These are phyloP conservation scores for California macrophylla DNA, from an alignment of 441 rosid genomes.

Conservation along the genomic window DNA sequence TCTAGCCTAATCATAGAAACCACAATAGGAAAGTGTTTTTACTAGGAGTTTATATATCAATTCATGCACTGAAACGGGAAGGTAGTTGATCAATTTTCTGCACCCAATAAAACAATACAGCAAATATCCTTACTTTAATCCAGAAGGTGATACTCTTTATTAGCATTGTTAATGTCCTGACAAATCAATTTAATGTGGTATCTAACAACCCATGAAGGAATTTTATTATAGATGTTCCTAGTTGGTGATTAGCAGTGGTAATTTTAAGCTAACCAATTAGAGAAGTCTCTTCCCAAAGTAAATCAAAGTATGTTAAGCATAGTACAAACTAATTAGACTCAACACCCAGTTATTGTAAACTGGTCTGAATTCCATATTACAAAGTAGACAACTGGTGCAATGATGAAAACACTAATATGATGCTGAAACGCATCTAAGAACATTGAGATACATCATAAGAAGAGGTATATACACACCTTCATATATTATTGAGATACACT, in stretches of 20 bases:
- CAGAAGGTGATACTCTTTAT: not conserved
- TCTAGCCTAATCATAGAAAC: conserved; percentile 53
- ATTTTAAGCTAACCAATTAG: not conserved
- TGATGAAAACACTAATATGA: not conserved
- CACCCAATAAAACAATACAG: not conserved
- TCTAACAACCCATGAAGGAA: not conserved
- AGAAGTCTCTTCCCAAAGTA: not conserved
- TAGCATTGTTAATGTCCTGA: not conserved
- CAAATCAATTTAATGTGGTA: too few relatives aligned
- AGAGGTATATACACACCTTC: too few relatives aligned
- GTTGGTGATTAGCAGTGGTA: not conserved
- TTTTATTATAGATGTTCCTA: not conserved
- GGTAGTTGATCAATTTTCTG: not conserved
- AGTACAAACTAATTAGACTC: not conserved
- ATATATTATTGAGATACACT: too few relatives aligned
- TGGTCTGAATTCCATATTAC: not conserved
- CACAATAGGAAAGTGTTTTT: conserved; percentile 7
- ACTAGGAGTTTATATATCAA: not conserved
- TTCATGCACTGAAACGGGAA: not conserved
- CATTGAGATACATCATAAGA: not conserved
- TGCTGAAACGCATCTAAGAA: not conserved
- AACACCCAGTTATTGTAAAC: not conserved
- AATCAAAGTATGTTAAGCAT: not conserved
- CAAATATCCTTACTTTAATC: not conserved
- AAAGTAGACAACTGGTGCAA: not conserved